Base-by-base conservation (phyloP, 2,329 filamentous ascomycete genomes). In the Fusarium dlaminii region DNA sequence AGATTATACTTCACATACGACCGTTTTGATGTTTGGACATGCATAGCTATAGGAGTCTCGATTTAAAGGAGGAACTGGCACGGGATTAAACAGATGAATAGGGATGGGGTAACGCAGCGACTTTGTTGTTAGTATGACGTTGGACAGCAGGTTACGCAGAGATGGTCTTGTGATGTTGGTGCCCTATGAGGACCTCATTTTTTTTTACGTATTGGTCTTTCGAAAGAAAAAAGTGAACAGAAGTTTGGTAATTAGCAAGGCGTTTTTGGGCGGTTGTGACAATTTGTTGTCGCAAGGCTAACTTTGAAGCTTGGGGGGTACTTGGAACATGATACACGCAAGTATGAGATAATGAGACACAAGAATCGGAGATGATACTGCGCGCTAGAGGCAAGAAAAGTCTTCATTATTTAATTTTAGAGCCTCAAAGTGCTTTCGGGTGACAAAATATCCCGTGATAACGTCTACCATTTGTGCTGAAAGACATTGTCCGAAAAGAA, bases 221-320 rank as follows among this genome's bases (percentile, higher is more conserved):
- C n/a, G 34, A 45, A 64, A 58, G 34, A 55, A 67, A 40, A 46
- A 52, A 36, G 30, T 36, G 49, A 67, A 43, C 62, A 66, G 63
- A 74, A 42, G 30, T 69, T 64, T 64, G 43, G 45, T 66, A 46
- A 59, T 70, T 66, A 69, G 73, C 73, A 75, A 65, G 72, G 72
- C 72, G 72, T 75, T 75, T 75, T 73, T 63, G 43, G 72, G 58
- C 37, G 72, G 72, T 40, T 37, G 62, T 55, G 51, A 45, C 61
- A 70, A 51, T 55, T 45, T 55, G 46, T 61, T 66, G 51, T 52
- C 52, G 34, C 48, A 48, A 45, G 63, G 51, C 20, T 66, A 30
- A 34, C 40, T 59, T 58, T 74, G 54, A 39, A 46, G 37, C 27
- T 60, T 62, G 22, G 30, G 45, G 46, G 48, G 15, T 24, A 51